Percentiles rank a stretch among this genome's conserved stretches.
Conservation (phyloP, 83 land plant species). For the Thuja plicata region DNA sequence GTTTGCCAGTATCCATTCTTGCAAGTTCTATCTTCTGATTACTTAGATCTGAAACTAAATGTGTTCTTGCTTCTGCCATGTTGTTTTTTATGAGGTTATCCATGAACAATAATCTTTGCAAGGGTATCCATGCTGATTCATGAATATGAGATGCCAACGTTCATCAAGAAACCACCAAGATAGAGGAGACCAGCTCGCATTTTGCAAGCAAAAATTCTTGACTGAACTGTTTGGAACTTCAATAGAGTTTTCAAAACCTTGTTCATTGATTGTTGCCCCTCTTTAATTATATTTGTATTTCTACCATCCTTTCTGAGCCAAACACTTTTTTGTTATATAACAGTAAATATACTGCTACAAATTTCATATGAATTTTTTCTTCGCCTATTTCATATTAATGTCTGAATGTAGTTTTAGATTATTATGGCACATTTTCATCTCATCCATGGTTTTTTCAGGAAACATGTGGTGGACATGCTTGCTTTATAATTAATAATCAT, state of each 20-base stretch:
- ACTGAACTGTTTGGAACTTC: background rate
- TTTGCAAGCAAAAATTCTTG: background rate
- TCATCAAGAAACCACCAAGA: background rate
- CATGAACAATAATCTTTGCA: background rate
- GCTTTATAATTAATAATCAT: slow-evolving; percentile 12
- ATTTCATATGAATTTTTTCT: background rate
- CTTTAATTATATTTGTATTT: background rate
- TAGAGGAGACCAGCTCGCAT: background rate
- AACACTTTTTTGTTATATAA: background rate
- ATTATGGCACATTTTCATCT: background rate
- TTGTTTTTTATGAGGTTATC: background rate
- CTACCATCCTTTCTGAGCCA: background rate
- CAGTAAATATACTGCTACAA: background rate
- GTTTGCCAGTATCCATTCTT: background rate
- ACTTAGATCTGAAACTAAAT: background rate
- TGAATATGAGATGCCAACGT: background rate
- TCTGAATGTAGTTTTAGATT: background rate
- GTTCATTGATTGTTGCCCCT: background rate
- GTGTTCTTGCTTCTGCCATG: background rate
- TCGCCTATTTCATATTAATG: background rate
- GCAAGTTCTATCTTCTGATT: background rate
- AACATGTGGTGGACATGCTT: slow-evolving; percentile 13
- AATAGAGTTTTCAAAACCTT: background rate
- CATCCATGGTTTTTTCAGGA: background rate
- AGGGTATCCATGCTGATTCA: background rate